Evolutionary conservation across 176 grass and related monocot genomes (phyloP).

Genomic region (Carex parvula): DNA sequence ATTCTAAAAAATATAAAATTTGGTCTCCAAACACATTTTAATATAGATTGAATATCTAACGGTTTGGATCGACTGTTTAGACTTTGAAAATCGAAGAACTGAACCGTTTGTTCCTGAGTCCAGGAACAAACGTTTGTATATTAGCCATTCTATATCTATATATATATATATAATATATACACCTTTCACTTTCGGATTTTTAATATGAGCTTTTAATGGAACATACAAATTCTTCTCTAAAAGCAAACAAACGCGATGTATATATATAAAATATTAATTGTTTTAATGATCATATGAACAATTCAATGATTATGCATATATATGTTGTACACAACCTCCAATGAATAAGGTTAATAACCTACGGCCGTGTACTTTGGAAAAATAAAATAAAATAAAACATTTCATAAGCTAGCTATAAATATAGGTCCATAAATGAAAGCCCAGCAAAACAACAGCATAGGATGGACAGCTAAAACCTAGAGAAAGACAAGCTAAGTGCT

Average conservation of each 20-base stretch:
- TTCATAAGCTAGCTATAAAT: background rate
- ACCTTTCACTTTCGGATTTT: too few species aligned
- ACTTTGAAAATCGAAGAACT: too few species aligned
- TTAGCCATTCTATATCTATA: too few species aligned
- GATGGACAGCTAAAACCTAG: background rate
- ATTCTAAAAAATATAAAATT: too few species aligned
- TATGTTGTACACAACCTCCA: background rate
- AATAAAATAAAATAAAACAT: background rate
- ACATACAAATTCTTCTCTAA: background rate
- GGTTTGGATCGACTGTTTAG: too few species aligned
- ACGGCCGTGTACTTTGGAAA: background rate
- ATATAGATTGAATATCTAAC: too few species aligned
- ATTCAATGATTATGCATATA: background rate
- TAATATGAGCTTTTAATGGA: background rate
- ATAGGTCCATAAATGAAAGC: conserved; percentile 10
- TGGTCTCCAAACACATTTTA: too few species aligned
- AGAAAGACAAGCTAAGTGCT: conserved; percentile 1
- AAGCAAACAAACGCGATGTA: background rate
- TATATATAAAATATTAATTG: background rate
- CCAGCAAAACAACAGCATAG: background rate
- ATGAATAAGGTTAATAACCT: conserved; percentile 1
- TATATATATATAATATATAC: too few species aligned
- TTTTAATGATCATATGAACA: conserved; percentile 10
- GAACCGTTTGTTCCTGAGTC: too few species aligned
- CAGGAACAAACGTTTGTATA: too few species aligned